Conservation (phyloP, 441 rosid genomes). For the Adansonia grandidieri region DNA sequence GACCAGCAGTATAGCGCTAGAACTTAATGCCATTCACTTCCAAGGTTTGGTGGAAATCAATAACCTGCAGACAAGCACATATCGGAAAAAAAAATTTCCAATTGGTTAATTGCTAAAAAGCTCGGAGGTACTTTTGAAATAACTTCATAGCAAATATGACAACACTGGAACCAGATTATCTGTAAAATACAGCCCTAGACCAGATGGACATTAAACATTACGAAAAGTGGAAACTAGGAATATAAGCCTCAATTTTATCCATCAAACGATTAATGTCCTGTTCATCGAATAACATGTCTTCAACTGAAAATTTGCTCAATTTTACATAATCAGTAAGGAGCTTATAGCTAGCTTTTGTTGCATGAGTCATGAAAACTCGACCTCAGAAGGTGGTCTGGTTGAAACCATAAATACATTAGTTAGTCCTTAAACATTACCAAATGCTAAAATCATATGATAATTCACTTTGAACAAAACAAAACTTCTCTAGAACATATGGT, state of each 20-base stretch:
- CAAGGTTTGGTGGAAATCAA: conserved; percentile 88
- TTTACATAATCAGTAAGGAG: conserved; percentile 81
- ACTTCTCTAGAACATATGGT: conserved; percentile 90
- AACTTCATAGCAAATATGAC: background rate
- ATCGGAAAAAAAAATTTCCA: background rate
- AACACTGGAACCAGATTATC: background rate
- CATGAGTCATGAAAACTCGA: conserved; percentile 90
- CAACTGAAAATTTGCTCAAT: conserved; percentile 88
- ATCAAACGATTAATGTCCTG: conserved; percentile 79
- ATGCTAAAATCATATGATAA: background rate
- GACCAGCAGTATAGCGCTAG: conserved; percentile 97
- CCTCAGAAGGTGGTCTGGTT: conserved; percentile 86
- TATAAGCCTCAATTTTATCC: conserved; percentile 83
- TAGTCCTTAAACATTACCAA: background rate
- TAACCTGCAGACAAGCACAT: conserved; percentile 51
- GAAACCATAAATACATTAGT: conserved; percentile 15
- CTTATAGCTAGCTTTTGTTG: conserved; percentile 86
- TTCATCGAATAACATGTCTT: conserved; percentile 89
- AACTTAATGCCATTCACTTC: conserved; percentile 90
- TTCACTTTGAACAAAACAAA: conserved; percentile 34
- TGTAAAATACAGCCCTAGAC: background rate
- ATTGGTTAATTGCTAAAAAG: background rate
- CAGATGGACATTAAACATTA: background rate
- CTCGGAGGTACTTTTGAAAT: background rate
- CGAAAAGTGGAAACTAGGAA: background rate